These are phyloP conservation scores for Fagopyrum homotropicum DNA, from an alignment of 148 eudicot species.

Conservation along the genomic window DNA sequence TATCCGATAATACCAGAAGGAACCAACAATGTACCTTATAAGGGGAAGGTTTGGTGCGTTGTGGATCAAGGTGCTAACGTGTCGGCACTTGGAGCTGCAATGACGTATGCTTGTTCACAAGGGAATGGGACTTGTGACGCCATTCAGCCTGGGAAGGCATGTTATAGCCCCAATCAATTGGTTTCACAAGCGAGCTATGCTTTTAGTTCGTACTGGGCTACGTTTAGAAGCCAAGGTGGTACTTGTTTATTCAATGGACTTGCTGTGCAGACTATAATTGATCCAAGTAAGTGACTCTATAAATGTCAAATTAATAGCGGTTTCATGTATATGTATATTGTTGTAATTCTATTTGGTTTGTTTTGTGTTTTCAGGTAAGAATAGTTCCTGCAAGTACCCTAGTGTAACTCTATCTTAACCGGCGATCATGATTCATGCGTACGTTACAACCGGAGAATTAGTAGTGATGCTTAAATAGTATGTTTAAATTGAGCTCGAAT, in stretches of 20 bases:
- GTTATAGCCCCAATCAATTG: conserved; percentile 55
- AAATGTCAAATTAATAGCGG: too few relatives aligned
- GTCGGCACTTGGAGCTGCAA: conserved; percentile 42
- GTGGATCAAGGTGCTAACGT: conserved; percentile 39
- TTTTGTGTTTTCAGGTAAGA: conserved; percentile 32
- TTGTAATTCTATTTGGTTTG: not conserved
- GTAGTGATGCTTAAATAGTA: too few relatives aligned
- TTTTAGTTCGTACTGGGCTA: conserved; percentile 87
- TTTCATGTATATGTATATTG: not conserved
- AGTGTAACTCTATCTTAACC: conserved; percentile 45
- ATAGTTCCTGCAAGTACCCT: conserved; percentile 60
- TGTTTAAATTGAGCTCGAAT: too few relatives aligned
- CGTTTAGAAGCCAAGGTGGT: conserved; percentile 49
- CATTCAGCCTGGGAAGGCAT: conserved; percentile 49
- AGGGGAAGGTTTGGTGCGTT: conserved; percentile 87
- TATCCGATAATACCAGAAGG: conserved; percentile 46
- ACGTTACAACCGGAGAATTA: too few relatives aligned
- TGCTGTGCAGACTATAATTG: conserved; percentile 49
- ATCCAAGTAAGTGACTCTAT: conserved; percentile 63
- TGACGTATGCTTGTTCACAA: conserved; percentile 64
- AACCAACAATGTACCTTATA: conserved; percentile 49
- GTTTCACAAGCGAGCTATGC: conserved; percentile 68
- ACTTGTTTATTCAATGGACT: conserved; percentile 71
- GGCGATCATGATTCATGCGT: too few relatives aligned
- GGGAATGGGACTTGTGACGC: conserved; percentile 84